phyloP scores from a whole-genome alignment of 2,329 filamentous ascomycete genomes.

The Aureobasidium sp. region DNA sequence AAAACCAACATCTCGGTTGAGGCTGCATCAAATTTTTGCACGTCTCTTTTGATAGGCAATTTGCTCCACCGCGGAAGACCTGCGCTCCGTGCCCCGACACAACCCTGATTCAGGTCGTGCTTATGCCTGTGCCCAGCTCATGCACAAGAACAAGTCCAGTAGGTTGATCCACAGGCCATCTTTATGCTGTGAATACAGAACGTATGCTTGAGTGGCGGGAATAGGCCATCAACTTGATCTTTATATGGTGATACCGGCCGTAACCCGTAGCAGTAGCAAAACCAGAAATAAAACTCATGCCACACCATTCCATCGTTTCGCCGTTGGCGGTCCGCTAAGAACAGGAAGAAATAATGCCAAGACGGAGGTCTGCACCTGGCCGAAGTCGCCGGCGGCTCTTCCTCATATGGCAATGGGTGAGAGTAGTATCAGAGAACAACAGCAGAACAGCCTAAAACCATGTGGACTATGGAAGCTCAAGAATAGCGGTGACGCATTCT shows the following conservation, averaged over 20 bases:
- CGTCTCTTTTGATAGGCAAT: background rate
- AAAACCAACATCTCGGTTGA: background rate
- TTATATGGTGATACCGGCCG: background rate
- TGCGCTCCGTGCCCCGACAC: background rate
- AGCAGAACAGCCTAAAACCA: background rate
- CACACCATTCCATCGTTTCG: background rate
- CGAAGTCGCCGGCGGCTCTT: background rate
- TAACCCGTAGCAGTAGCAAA: background rate
- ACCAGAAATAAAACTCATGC: background rate
- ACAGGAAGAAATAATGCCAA: background rate
- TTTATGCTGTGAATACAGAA: background rate
- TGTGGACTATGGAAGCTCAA: background rate
- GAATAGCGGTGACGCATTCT: background rate
- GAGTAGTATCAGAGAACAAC: background rate
- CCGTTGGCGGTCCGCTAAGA: background rate
- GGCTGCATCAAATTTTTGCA: slow-evolving; percentile 3
- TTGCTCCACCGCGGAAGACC: background rate
- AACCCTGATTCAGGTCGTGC: background rate
- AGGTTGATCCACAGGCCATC: no score
- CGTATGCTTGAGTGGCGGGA: background rate
- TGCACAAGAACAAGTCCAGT: no score
- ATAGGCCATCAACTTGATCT: no score
- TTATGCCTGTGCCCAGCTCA: background rate
- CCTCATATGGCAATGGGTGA: background rate
- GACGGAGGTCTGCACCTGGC: background rate